Conservation (phyloP, 495 filamentous ascomycete genomes). For the Pseudevernia furfuracea region DNA sequence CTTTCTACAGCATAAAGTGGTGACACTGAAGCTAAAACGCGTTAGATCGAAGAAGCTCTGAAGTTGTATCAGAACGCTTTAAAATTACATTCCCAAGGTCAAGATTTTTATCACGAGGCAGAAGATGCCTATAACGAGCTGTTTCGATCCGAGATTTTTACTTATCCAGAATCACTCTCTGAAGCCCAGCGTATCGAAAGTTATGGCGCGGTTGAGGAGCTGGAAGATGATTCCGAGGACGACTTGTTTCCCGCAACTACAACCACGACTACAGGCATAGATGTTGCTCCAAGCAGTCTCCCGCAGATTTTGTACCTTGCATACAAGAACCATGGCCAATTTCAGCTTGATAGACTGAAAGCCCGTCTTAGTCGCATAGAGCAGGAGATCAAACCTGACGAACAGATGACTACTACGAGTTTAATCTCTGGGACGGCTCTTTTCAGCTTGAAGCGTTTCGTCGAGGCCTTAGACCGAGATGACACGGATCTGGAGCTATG, state of each 20-base stretch:
- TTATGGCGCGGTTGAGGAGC: slow-evolving; percentile 44
- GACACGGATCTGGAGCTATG: slow-evolving; percentile 92
- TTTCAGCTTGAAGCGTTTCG: slow-evolving; percentile 51
- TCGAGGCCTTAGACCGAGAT: slow-evolving; percentile 75
- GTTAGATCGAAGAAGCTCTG: slow-evolving; percentile 84
- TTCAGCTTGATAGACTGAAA: slow-evolving; percentile 67
- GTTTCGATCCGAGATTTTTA: slow-evolving; percentile 89
- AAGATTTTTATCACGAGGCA: slow-evolving; percentile 65
- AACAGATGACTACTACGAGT: background rate
- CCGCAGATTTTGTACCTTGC: slow-evolving; percentile 86
- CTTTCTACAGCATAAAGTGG: background rate
- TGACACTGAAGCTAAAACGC: background rate
- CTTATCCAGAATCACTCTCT: slow-evolving; percentile 73
- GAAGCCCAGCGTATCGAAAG: slow-evolving; percentile 62
- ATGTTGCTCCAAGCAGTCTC: slow-evolving; percentile 68
- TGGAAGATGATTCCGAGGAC: slow-evolving; percentile 37
- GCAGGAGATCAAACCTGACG: slow-evolving; percentile 6
- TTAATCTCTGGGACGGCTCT: slow-evolving; percentile 3
- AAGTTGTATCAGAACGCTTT: slow-evolving; percentile 91
- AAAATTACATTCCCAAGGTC: slow-evolving; percentile 84
- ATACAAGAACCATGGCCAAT: slow-evolving; percentile 93
- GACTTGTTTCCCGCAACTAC: slow-evolving; percentile 36
- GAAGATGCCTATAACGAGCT: slow-evolving; percentile 75
- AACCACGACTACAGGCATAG: slow-evolving; percentile 41
- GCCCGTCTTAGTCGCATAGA: slow-evolving; percentile 24